Evolutionary conservation across 345 rosid species (phyloP).

Genomic region (Lumnitzera racemosa): DNA sequence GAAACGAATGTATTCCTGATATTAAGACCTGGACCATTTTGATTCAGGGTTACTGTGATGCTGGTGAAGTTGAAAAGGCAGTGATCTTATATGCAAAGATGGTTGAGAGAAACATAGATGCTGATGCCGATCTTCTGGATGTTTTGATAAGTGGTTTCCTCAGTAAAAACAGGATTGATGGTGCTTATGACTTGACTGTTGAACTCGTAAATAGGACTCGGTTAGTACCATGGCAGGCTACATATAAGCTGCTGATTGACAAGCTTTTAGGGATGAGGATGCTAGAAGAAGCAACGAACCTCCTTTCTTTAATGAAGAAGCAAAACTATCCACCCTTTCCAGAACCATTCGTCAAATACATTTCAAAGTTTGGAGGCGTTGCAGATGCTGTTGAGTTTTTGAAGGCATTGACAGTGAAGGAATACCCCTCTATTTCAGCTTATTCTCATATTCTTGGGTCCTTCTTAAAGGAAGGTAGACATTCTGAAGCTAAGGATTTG

Average conservation of each 20-base stretch:
- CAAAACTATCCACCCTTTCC: conserved; percentile 49
- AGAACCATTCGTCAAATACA: conserved; percentile 51
- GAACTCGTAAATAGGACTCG: conserved; percentile 45
- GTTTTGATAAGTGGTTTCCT: conserved; percentile 62
- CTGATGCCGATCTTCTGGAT: conserved; percentile 62
- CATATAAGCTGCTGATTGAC: conserved; percentile 58
- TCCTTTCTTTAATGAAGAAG: conserved; percentile 63
- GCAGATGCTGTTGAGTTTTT: conserved; percentile 61
- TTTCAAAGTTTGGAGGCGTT: conserved; percentile 67
- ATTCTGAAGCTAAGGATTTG: conserved; percentile 70
- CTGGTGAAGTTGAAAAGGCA: conserved; percentile 53
- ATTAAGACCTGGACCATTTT: conserved; percentile 86
- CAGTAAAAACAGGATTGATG: conserved; percentile 46
- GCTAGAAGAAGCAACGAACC: conserved; percentile 67
- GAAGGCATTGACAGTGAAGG: conserved; percentile 49
- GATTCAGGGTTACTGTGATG: conserved; percentile 73
- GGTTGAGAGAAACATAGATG: conserved; percentile 41
- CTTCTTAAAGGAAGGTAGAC: conserved; percentile 69
- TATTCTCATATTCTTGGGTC: conserved; percentile 43
- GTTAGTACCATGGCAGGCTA: conserved; percentile 77
- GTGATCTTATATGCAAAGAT: conserved; percentile 47
- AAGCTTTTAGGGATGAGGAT: conserved; percentile 57
- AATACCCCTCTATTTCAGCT: conserved; percentile 50
- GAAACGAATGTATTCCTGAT: conserved; percentile 52
- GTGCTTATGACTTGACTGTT: conserved; percentile 47